Evolutionary conservation across 768 basidiomycete species (phyloP).

Genomic region (Macrolepiota albuminosa): DNA sequence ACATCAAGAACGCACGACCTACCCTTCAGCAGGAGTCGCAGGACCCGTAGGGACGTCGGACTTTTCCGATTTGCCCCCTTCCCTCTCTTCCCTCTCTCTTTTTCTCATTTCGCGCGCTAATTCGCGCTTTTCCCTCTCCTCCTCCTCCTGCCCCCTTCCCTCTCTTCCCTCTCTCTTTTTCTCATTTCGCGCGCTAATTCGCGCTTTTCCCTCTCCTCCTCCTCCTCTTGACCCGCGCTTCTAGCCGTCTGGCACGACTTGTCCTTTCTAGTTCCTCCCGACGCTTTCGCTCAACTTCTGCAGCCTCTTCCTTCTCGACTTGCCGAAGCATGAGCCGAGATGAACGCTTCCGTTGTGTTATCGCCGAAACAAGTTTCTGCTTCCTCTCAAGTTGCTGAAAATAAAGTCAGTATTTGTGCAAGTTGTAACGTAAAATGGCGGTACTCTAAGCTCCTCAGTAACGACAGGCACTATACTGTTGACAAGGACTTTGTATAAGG

Average conservation of each 20-base stretch:
- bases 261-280: slow-evolving; percentile 67
- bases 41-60: slow-evolving; percentile 17
- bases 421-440: neutral
- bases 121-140: slow-evolving; percentile 49
- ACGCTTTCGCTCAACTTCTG: slow-evolving; percentile 50
- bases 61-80: slow-evolving; percentile 28
- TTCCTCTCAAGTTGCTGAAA: slow-evolving; percentile 58
- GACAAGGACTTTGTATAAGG: slow-evolving; percentile 62
- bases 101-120: slow-evolving; percentile 52
- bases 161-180: slow-evolving; percentile 43
- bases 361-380: slow-evolving; percentile 63
- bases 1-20: neutral
- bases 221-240: slow-evolving; percentile 54
- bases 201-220: slow-evolving; percentile 44
- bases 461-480: slow-evolving; percentile 70
- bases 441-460: slow-evolving; percentile 59
- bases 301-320: slow-evolving; percentile 70
- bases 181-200: slow-evolving; percentile 59
- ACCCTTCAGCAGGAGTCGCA: slow-evolving; percentile 7
- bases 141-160: slow-evolving; percentile 48
- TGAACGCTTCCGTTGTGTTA: slow-evolving; percentile 85
- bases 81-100: slow-evolving; percentile 45
- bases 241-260: slow-evolving; percentile 55
- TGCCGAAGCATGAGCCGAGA: slow-evolving; percentile 84
- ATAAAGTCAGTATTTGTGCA: slow-evolving; percentile 3